These are phyloP conservation scores for Penicillium desertorum DNA, from an alignment of 495 filamentous ascomycete genomes.

Conservation along the genomic window DNA sequence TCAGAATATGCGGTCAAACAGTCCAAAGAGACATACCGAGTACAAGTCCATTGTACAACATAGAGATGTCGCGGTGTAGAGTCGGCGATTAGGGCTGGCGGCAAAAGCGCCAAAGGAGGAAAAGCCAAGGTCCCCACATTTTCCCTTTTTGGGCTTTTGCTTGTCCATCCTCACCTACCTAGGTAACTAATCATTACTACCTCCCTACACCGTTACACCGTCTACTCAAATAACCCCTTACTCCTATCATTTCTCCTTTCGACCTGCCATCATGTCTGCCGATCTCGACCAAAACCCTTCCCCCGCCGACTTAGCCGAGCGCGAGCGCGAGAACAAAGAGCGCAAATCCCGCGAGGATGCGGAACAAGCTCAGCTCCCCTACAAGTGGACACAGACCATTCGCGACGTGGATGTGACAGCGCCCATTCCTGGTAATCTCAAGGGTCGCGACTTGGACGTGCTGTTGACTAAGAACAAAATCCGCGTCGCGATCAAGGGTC, in stretches of 20 bases:
- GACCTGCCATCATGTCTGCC: slow-evolving; percentile 26
- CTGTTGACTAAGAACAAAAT: slow-evolving; percentile 77
- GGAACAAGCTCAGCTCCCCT: slow-evolving; percentile 89
- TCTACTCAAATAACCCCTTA: not conserved
- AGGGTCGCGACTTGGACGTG: slow-evolving; percentile 80
- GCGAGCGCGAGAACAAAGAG: slow-evolving; percentile 59
- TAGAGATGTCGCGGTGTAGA: slow-evolving; percentile 6
- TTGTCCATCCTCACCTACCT: not conserved
- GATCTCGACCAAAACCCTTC: slow-evolving; percentile 44
- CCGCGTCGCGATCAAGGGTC: slow-evolving; percentile 82
- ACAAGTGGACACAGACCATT: slow-evolving; percentile 98
- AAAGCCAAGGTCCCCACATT: slow-evolving; percentile 9
- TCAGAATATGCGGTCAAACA: slow-evolving; percentile 5
- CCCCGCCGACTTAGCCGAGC: slow-evolving; percentile 51
- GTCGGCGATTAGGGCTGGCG: slow-evolving; percentile 9
- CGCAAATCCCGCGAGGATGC: slow-evolving; percentile 74
- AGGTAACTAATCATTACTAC: not conserved
- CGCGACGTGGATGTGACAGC: slow-evolving; percentile 81
- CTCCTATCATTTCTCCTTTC: not conserved
- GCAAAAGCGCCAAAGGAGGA: slow-evolving; percentile 11
- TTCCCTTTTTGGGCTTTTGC: slow-evolving; percentile 6
- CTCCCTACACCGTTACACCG: slow-evolving; percentile 4
- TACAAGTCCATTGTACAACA: slow-evolving; percentile 2
- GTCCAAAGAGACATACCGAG: not conserved
- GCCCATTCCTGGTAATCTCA: slow-evolving; percentile 73